Conservation (phyloP, 2,329 filamentous ascomycete genomes). For the Annulohypoxylon truncatum region DNA sequence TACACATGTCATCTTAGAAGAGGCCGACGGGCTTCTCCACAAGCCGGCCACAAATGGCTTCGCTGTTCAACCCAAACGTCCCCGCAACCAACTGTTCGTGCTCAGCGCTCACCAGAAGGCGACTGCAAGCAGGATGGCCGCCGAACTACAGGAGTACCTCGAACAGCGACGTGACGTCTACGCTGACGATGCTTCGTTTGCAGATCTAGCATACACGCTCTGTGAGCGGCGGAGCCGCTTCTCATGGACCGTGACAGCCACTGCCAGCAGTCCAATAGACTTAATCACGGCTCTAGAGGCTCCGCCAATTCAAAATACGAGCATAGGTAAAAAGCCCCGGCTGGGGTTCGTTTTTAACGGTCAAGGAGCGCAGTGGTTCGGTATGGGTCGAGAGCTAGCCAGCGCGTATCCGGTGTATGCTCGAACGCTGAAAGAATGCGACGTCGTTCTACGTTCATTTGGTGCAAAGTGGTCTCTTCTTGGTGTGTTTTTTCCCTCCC, state of each 20-base stretch:
- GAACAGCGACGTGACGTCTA: no score
- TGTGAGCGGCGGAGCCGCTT: conserved; percentile 13
- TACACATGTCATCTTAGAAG: conserved; percentile 19
- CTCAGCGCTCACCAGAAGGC: conserved; percentile 25
- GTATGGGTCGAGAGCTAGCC: conserved; percentile 41
- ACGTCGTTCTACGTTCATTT: conserved; percentile 4
- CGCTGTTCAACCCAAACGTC: no score
- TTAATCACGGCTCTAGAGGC: neutral
- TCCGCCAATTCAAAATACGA: neutral
- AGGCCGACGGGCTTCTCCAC: neutral
- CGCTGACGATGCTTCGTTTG: neutral
- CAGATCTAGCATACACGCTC: conserved; percentile 26
- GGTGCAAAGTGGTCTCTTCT: conserved; percentile 34
- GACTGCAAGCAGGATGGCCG: neutral
- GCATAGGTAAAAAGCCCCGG: neutral
- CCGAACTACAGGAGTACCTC: neutral
- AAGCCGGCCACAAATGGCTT: neutral
- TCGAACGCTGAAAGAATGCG: neutral
- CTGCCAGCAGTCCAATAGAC: neutral
- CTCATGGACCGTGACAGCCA: neutral
- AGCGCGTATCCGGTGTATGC: conserved; percentile 14
- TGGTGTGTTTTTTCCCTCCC: no score
- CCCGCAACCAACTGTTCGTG: neutral
- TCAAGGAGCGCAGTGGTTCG: conserved; percentile 42
- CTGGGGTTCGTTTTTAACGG: conserved; percentile 47